Evolutionary conservation across 495 filamentous ascomycete species (phyloP).

Genomic region (Penicillium soppii): DNA sequence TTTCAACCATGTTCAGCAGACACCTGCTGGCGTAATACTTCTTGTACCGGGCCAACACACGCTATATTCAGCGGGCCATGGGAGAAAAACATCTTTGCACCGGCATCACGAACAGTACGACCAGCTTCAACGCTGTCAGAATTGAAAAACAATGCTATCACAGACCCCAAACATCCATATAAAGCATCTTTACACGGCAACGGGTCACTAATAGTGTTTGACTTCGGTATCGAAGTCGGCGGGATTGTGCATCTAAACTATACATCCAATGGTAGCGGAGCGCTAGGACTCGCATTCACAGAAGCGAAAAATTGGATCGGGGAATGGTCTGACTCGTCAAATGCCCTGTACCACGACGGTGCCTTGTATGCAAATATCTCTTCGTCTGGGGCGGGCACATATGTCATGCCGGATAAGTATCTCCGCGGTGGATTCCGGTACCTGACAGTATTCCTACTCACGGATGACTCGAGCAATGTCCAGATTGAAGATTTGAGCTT

Average conservation of each 20-base stretch:
- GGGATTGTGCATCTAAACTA: conserved; percentile 54
- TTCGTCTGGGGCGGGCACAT: conserved; percentile 37
- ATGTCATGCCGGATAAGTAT: conserved; percentile 52
- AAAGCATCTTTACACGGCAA: conserved; percentile 38
- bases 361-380: conserved; percentile 54
- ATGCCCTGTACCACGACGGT: conserved; percentile 54
- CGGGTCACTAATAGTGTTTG: conserved; percentile 51
- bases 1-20: conserved; percentile 23
- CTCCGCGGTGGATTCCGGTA: conserved; percentile 64
- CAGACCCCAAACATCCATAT: conserved; percentile 24
- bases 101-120: conserved; percentile 50
- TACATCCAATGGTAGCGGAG: conserved; percentile 41
- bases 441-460: conserved; percentile 53
- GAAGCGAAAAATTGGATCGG: conserved; percentile 65
- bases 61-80: conserved; percentile 58
- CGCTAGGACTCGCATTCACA: conserved; percentile 59
- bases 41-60: conserved; percentile 51
- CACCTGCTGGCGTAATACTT: conserved; percentile 56
- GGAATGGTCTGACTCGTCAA: conserved; percentile 58
- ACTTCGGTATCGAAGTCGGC: conserved; percentile 60
- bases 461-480: conserved; percentile 31
- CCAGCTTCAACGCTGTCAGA: conserved; percentile 47
- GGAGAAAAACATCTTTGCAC: conserved; percentile 61
- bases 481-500: conserved; percentile 43
- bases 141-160: conserved; percentile 28